Conservation (phyloP, 2,329 filamentous ascomycete species). For the Pochonia chlamydosporia region DNA sequence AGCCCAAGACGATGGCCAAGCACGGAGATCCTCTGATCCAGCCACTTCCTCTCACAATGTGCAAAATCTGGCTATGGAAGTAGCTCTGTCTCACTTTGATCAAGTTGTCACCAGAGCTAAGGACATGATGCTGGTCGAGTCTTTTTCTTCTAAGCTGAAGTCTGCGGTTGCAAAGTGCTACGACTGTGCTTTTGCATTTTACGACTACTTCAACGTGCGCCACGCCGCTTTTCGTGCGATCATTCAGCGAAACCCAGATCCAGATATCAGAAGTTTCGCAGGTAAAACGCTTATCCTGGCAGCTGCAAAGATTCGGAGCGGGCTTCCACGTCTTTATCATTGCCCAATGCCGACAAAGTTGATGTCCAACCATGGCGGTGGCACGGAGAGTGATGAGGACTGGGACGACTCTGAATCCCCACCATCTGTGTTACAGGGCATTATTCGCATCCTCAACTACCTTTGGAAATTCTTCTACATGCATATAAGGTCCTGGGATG, state of each 20-base stretch:
- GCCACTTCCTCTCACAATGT: conserved; percentile 17
- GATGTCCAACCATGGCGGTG: conserved; percentile 5
- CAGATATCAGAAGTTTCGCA: conserved; percentile 46
- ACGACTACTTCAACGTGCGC: conserved; percentile 54
- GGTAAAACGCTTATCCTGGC: conserved; percentile 46
- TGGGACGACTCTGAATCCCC: conserved; percentile 8
- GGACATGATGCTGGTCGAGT: conserved; percentile 57
- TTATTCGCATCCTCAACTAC: conserved; percentile 43
- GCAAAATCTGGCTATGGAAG: conserved; percentile 46
- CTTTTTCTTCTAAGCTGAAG: conserved; percentile 44
- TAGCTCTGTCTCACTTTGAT: conserved; percentile 62
- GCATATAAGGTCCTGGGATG: conserved; percentile 63
- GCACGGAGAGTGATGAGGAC: conserved; percentile 25
- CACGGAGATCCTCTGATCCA: background rate
- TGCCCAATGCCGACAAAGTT: conserved; percentile 6
- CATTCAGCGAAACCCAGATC: conserved; percentile 55
- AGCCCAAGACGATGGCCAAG: conserved; percentile 2
- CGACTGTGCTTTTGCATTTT: conserved; percentile 51
- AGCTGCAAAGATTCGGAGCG: conserved; percentile 45
- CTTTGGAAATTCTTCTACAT: conserved; percentile 60
- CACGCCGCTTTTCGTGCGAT: conserved; percentile 57
- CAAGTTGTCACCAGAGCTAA: conserved; percentile 69
- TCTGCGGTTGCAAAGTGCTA: conserved; percentile 42
- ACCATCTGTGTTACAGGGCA: conserved; percentile 22
- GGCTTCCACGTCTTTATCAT: conserved; percentile 43